Evolutionary conservation across 148 eudicot species (phyloP), one percentile per base, ranked within the genome.

Genomic region (Polygonum maritimum): DNA sequence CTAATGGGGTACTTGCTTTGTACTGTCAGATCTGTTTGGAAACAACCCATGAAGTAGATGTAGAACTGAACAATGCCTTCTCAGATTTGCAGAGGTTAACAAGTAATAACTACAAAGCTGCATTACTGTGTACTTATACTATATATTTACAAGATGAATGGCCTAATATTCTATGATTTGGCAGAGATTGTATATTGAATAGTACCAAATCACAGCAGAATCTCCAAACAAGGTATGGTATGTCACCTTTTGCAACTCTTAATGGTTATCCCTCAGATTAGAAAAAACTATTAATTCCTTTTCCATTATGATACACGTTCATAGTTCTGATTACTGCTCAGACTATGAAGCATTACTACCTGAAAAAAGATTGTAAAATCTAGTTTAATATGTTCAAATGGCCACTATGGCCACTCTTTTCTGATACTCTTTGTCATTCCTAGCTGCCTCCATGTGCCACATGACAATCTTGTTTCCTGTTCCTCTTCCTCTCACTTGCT

Each of bases 391-490:
- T 36, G 44, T 35, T 67, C 8, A 67, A 67, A 36, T 36, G 19
- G 15, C 39, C 69, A 54, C 2, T 26, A 16, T 49, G 31, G 31
- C 31, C 31, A 26, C 31, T 26, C 31, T 55, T 57, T 57, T 19
- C 63, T 57, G 13, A 19, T 57, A 7, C 36, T 22, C 26, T 22
- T 22, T 60, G 69, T 14, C 16, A 63, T 63, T 39, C 69, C 71
- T 36, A 67, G 44, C 71, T 67, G 71, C 45, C 69, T 67, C 71
- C 71, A 67, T 67, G 71, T 67, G 71, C 44, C 41, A 67, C 45
- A 36, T 67, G 44, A 36, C 71, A 67, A 36, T 67, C 71, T 35
- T 67, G 71, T 45, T 67, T 67, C 45, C 38, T 60, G 69, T 60
- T 38, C 36, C 69, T 26, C 16, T 26, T 60, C 35, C 69, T 60